Evolutionary conservation across 2,329 filamentous ascomycete genomes (phyloP), one percentile per base, ranked within the genome.

Genomic region (Cryphonectria naterciae): DNA sequence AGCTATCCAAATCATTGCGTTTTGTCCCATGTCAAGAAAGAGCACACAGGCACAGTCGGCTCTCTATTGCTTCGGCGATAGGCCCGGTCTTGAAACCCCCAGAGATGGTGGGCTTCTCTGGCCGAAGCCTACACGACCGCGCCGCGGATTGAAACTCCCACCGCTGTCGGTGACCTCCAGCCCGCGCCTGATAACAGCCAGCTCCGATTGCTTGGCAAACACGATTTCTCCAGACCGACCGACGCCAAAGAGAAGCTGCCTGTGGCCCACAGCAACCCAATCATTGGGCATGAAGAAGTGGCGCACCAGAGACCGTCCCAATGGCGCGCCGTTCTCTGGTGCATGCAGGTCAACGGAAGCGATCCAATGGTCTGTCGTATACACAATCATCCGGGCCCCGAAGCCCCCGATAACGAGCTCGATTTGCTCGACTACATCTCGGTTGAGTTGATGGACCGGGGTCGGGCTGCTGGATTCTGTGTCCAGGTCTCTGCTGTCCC

Each of bases 361-460:
- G 28, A 73, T 52, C 70, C 72, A 72, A 13, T 68, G 67, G 52
- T 70, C 70, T 3, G 19, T 43, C 0, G 73, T 71, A 13, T 70
- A 62, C 4, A 73, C 65, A 25, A 73, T 61, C 19, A 75, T 41
- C 22, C 74, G 82, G 71, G 82, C 79, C 65, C 83, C 82, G 77
- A 96, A 96, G 66, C 88, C 90, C 43, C 90, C 84, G 72, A 91
- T 89, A 78, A 97, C 97, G 78, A 96, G 93, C 79, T 89, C 90
- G 75, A 95, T 46, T 4, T 90, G 73, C 32, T 64, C 41, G 25
- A 17, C 52, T 17, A 69, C 22, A n/a, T 22, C 61, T 32, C 3
- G 52, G 52, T 71, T 54, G 8, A 71, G 35, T 32, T 17, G 41
- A n/a, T 37, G 56, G 15, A 46, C 37, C 2, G 56, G 56, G 15